A percentile compares a stretch with the other conserved stretches of the same genome.
phyloP scores from a whole-genome alignment of 495 filamentous ascomycete genomes.

The Oidiodendron maius region DNA sequence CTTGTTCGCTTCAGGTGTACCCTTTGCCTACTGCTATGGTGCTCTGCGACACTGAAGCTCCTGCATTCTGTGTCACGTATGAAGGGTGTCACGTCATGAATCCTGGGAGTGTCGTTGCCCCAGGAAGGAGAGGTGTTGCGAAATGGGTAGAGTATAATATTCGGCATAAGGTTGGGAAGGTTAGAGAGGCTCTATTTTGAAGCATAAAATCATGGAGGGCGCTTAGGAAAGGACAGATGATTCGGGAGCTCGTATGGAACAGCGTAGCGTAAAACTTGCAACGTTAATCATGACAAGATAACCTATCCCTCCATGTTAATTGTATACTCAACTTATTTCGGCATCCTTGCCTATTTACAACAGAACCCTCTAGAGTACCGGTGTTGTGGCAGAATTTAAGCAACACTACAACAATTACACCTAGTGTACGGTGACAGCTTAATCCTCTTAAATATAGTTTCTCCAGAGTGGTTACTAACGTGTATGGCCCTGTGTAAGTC shows the following conservation, averaged over 20 bases:
- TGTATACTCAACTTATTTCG: too few relatives aligned
- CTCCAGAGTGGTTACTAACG: too few relatives aligned
- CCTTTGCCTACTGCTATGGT: conserved; percentile 81
- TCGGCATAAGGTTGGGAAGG: conserved; percentile 24
- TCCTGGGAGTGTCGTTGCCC: conserved; percentile 67
- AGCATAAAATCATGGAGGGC: conserved; percentile 1
- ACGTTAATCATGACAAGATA: conserved; percentile 1
- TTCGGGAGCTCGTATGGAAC: neutral
- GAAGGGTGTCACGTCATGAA: conserved; percentile 97
- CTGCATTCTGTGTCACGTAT: conserved; percentile 80
- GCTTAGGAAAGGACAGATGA: neutral
- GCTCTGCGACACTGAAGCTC: conserved; percentile 71
- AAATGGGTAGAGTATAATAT: conserved; percentile 86
- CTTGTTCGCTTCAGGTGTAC: conserved; percentile 66
- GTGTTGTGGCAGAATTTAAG: too few relatives aligned
- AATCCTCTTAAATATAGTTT: too few relatives aligned
- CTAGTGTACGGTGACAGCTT: too few relatives aligned
- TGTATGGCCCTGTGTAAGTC: too few relatives aligned
- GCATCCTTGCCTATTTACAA: too few relatives aligned
- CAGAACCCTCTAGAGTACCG: too few relatives aligned
- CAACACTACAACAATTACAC: too few relatives aligned
- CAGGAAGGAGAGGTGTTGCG: conserved; percentile 54
- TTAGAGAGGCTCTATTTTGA: conserved; percentile 20
- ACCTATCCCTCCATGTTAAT: too few relatives aligned
- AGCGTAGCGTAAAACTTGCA: neutral